Evolutionary conservation across 148 eudicot genomes (phyloP), one percentile per base, ranked within the genome.

Genomic region (Vaccinium myrtillus): DNA sequence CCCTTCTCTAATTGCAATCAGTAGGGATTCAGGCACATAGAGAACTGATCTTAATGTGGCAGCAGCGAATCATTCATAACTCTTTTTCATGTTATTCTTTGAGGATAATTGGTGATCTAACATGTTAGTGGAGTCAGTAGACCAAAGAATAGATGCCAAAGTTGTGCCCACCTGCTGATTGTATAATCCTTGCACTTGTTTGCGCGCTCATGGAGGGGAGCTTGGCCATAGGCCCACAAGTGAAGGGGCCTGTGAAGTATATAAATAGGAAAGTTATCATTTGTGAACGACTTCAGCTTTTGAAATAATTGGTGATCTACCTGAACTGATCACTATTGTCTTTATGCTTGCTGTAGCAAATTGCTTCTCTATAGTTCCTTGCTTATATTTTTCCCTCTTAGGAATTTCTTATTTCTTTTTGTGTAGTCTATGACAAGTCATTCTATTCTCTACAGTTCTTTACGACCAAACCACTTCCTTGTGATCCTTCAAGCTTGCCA

Each of bases 401-500:
- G 73, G 55, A 43, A 77, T 54, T 74, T 30, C n/a, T 50, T 73
- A 21, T 25, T 54, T 79, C 76, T 85, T 58, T 74, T 73, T 75
- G 13, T 43, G 82, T 48, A 78, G 25, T 67, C 51, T 58, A 84
- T 58, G 21, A 55, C 54, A 78, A 25, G 39, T 71, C 67, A 53
- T 15, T 81, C 23, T 76, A 85, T 78, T 55, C 51, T 86, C 43
- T 81, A 21, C 92, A 96, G 99, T 96, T 93, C 87, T 94, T 96
- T 85, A 86, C 90, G 11, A 85, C 92, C 78, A 92, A 90, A 80
- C 99, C 99, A 84, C 92, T 90, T 84, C 97, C 99, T 48, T 94
- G 96, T 90, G 93, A 93, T 84, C 95, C 98, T 71, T 92, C 94
- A 87, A 92, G 95, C 88, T 92, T 94, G 87, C 98, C 95, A 18